These are phyloP conservation scores for Penicillium maclennaniae DNA, from an alignment of 495 filamentous ascomycete species.

Conservation along the genomic window DNA sequence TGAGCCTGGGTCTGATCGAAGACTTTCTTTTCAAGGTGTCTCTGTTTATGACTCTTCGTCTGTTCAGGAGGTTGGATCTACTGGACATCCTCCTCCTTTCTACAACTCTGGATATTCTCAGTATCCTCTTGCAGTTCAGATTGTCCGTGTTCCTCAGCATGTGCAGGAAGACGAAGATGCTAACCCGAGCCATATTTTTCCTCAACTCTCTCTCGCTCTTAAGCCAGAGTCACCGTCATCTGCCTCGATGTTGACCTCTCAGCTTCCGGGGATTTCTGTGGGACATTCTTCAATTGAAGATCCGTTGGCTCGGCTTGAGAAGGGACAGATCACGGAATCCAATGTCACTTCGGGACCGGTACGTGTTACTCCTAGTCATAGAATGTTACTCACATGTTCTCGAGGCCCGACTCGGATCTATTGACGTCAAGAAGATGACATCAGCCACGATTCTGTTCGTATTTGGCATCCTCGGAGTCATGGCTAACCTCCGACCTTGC, in stretches of 20 bases:
- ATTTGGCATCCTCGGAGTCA: slow-evolving; percentile 28
- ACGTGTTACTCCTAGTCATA: background rate
- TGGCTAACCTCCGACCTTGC: slow-evolving; percentile 22
- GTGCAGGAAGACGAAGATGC: background rate
- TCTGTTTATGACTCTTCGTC: too few species aligned
- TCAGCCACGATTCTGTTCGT: slow-evolving; percentile 27
- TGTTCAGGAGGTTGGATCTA: too few species aligned
- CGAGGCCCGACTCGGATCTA: background rate
- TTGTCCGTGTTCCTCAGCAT: background rate
- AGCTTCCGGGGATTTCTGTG: too few species aligned
- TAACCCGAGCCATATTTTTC: background rate
- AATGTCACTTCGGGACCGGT: background rate
- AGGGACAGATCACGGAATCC: background rate
- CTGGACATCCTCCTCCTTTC: too few species aligned
- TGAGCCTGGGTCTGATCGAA: too few species aligned
- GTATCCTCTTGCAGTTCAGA: background rate
- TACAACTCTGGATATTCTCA: too few species aligned
- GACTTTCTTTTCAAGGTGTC: too few species aligned
- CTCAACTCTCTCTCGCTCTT: background rate
- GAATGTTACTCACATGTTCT: background rate
- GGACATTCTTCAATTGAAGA: background rate
- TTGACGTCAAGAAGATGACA: slow-evolving; percentile 6
- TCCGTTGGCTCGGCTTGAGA: background rate
- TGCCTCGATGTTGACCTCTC: background rate
- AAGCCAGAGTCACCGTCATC: background rate